Evolutionary conservation across 2,329 filamentous ascomycete species (phyloP).

Genomic region (Fusarium sp.): DNA sequence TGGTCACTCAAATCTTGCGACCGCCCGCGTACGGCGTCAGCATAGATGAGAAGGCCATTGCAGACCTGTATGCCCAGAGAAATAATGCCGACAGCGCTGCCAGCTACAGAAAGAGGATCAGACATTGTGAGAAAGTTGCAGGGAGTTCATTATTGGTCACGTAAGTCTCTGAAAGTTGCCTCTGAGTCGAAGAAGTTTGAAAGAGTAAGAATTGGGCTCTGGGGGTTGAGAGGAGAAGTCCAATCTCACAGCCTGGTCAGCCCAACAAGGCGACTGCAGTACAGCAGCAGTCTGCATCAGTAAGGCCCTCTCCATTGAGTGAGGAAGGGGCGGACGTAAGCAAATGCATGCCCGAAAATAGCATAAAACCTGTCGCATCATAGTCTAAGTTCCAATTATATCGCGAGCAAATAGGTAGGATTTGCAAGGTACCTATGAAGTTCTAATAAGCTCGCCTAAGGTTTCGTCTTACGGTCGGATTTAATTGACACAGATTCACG

Average conservation of each 20-base stretch:
- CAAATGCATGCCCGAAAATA: background rate
- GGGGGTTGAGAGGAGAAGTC: background rate
- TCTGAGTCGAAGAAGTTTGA: background rate
- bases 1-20: background rate
- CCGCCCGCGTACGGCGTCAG: background rate
- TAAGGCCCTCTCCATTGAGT: background rate
- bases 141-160: background rate
- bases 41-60: background rate
- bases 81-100: slow-evolving; percentile 2
- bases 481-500: background rate
- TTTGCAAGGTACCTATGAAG: background rate
- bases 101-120: background rate
- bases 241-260: background rate
- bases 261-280: background rate
- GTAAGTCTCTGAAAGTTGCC: background rate
- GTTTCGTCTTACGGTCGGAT: background rate
- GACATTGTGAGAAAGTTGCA: background rate
- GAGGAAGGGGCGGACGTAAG: background rate
- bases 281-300: background rate
- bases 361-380: background rate
- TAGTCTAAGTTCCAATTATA: background rate
- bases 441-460: background rate
- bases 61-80: slow-evolving; percentile 13
- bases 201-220: background rate
- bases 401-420: background rate